Evolutionary conservation across 192 early-diverging fungal species (phyloP).

Genomic region (Mortierella alpina): DNA sequence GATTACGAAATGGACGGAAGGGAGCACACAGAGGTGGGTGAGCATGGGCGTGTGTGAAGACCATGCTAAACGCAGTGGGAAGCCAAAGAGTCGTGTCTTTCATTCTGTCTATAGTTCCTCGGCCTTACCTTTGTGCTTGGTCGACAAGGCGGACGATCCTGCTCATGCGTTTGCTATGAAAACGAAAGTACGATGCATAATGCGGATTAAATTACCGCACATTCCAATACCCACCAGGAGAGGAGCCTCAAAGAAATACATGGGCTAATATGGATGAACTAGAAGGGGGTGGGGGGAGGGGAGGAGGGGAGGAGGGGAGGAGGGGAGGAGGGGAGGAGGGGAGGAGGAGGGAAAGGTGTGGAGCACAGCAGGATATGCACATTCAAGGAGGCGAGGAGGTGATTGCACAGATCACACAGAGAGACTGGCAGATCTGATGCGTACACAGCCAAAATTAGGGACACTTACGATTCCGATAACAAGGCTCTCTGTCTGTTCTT

Average conservation of each 20-base stretch:
- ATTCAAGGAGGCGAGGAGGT: background rate
- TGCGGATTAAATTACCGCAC: slow-evolving; percentile 29
- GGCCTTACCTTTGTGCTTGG: slow-evolving; percentile 58
- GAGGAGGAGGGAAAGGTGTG: too few relatives aligned
- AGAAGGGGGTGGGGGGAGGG: background rate
- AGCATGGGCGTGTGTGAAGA: too few relatives aligned
- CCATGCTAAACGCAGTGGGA: too few relatives aligned
- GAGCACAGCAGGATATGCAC: background rate
- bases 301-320: slow-evolving; percentile 3
- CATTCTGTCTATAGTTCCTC: too few relatives aligned
- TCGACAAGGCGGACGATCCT: slow-evolving; percentile 62
- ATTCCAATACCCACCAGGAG: background rate
- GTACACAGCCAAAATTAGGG: background rate
- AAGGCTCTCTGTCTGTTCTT: slow-evolving; percentile 74
- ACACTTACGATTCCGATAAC: slow-evolving; percentile 64
- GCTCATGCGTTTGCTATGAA: slow-evolving; percentile 60
- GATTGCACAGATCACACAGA: too few relatives aligned
- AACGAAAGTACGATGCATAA: slow-evolving; percentile 1
- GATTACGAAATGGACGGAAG: background rate
- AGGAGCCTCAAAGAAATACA: slow-evolving; percentile 1
- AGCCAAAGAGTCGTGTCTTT: too few relatives aligned
- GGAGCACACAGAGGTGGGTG: too few relatives aligned
- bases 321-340: slow-evolving; percentile 1
- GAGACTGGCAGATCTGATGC: too few relatives aligned
- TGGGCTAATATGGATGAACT: background rate